These are phyloP conservation scores for Huntiella decipiens DNA, from an alignment of 2,329 filamentous ascomycete species.

Conservation along the genomic window DNA sequence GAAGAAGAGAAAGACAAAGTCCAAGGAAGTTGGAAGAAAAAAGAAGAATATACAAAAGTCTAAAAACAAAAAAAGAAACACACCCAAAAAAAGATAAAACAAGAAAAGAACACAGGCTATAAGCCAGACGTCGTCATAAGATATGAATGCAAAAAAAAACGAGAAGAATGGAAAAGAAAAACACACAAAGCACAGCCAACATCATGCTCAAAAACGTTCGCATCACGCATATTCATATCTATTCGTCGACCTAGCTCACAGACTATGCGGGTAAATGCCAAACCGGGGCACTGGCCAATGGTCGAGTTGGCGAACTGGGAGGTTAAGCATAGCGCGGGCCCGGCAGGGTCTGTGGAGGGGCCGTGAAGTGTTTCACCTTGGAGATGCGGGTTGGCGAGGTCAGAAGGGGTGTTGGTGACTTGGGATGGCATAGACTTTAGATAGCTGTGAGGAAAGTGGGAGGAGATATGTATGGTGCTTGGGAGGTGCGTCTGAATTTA, in stretches of 20 bases:
- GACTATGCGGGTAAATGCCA: neutral
- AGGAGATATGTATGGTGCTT: too few species aligned
- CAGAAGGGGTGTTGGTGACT: too few species aligned
- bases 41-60: conserved; percentile 1
- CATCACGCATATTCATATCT: conserved; percentile 1
- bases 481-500: too few species aligned
- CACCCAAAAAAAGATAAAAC: neutral
- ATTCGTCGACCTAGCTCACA: neutral
- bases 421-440: too few species aligned
- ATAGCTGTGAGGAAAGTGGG: too few species aligned
- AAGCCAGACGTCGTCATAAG: neutral
- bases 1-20: neutral
- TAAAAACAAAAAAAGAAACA: neutral
- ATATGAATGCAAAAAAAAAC: conserved; percentile 1
- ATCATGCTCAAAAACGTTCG: too few species aligned
- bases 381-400: too few species aligned
- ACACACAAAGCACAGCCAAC: neutral
- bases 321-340: too few species aligned
- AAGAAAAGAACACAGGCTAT: conserved; percentile 1
- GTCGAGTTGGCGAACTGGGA: neutral
- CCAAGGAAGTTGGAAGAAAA: neutral
- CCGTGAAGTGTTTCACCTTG: too few species aligned
- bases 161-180: neutral
- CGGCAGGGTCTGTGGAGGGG: too few species aligned
- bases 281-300: neutral